A percentile compares a stretch with the other conserved stretches of the same genome.
phyloP scores from a whole-genome alignment of 768 basidiomycete species.

The Lactarius hatsudake region DNA sequence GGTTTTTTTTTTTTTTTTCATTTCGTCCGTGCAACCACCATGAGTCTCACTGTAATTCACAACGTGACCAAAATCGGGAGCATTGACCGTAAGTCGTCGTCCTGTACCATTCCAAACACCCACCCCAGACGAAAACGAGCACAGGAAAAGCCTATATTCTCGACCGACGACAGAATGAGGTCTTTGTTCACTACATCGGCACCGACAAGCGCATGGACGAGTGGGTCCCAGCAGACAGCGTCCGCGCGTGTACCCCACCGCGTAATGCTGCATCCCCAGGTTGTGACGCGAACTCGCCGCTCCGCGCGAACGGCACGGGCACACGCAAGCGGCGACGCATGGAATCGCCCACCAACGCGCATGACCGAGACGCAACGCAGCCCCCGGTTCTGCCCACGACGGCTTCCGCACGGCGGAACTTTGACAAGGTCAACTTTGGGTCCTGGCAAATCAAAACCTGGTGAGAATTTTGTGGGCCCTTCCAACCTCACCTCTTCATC shows the following conservation, averaged over 20 bases:
- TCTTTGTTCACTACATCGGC: constrained; percentile 71
- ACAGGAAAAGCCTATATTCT: constrained; percentile 52
- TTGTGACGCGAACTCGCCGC: constrained; percentile 17
- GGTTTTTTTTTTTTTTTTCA: not conserved
- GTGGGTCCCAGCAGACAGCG: constrained; percentile 54
- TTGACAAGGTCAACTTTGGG: constrained; percentile 83
- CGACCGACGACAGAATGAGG: constrained; percentile 47
- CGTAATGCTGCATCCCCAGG: constrained; percentile 17
- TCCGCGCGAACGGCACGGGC: constrained; percentile 28
- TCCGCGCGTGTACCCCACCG: constrained; percentile 31
- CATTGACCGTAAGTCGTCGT: constrained; percentile 36
- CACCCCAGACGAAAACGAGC: constrained; percentile 13
- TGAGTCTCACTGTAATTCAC: constrained; percentile 8
- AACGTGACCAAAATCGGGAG: constrained; percentile 36
- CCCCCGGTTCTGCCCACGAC: constrained; percentile 11
- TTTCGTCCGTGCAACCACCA: not conserved
- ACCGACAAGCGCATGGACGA: constrained; percentile 73
- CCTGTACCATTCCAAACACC: constrained; percentile 8
- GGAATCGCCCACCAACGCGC: constrained; percentile 8
- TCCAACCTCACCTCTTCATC: not conserved
- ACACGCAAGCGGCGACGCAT: constrained; percentile 31
- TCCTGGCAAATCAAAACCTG: constrained; percentile 87
- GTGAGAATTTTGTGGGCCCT: constrained; percentile 43
- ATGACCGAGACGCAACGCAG: constrained; percentile 9
- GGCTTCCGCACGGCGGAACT: constrained; percentile 61